Evolutionary conservation across 352 stramenopile species (phyloP).

Genomic region (Pseudoperonospora humuli): DNA sequence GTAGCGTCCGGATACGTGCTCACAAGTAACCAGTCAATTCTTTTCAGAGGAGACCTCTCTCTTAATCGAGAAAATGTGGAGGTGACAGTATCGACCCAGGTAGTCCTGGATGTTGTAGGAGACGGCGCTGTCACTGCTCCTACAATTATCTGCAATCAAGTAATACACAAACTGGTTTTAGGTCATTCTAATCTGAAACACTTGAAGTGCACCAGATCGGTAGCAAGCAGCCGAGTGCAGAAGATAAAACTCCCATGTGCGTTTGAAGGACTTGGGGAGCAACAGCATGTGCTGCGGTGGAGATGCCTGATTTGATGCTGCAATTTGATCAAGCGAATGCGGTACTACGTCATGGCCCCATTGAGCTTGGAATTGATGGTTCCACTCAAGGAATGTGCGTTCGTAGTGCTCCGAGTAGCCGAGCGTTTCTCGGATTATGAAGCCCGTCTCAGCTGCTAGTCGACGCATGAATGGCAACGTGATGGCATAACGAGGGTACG

Average conservation of each 20-base stretch:
- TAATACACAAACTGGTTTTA: constrained; percentile 11
- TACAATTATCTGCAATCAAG: too few relatives aligned
- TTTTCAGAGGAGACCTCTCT: too few relatives aligned
- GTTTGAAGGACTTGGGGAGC: constrained; percentile 70
- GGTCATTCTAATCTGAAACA: constrained; percentile 56
- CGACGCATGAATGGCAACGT: constrained; percentile 43
- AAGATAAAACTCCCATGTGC: constrained; percentile 87
- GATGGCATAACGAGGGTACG: constrained; percentile 49
- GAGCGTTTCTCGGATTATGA: constrained; percentile 53
- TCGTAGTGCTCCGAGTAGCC: constrained; percentile 78
- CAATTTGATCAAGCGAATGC: constrained; percentile 1
- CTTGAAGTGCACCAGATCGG: constrained; percentile 55
- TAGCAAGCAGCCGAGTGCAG: constrained; percentile 83
- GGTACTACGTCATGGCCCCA: constrained; percentile 27
- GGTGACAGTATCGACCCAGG: too few relatives aligned
- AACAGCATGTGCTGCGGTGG: constrained; percentile 18
- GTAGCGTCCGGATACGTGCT: too few relatives aligned
- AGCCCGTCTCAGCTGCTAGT: constrained; percentile 42
- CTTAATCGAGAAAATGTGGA: too few relatives aligned
- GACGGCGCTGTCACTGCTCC: too few relatives aligned
- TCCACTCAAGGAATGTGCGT: constrained; percentile 78
- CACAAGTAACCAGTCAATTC: too few relatives aligned
- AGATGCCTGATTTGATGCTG: background rate
- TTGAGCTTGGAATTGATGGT: constrained; percentile 61
- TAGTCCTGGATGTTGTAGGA: too few relatives aligned